A percentile compares a stretch with the other conserved stretches of the same genome.
Evolutionary conservation across 164 flowering plant species (phyloP).

Genomic region (Aristolochia contorta): DNA sequence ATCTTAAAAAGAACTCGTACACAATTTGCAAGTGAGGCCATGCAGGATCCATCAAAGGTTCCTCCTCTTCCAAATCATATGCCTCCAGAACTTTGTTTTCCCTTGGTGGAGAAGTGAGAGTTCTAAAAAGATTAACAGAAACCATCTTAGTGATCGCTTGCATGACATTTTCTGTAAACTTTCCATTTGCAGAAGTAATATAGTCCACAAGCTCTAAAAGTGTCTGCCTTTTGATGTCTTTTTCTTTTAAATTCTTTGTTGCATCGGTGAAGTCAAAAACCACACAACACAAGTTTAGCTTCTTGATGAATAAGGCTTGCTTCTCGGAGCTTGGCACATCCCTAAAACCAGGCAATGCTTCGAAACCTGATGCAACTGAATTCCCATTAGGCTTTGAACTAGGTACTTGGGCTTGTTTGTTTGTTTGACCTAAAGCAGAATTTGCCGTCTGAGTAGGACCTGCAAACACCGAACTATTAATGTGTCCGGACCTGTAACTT

Average conservation of each 20-base stretch:
- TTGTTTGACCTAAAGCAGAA: slow-evolving; percentile 17
- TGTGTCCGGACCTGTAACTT: slow-evolving; percentile 16
- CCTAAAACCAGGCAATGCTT: slow-evolving; percentile 58
- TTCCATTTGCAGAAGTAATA: slow-evolving; percentile 55
- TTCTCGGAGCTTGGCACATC: slow-evolving; percentile 70
- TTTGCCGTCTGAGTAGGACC: slow-evolving; percentile 14
- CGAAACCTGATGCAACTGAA: slow-evolving; percentile 24
- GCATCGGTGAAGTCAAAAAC: slow-evolving; percentile 72
- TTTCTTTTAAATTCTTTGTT: slow-evolving; percentile 61
- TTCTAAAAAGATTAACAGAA: slow-evolving; percentile 57
- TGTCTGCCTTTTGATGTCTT: slow-evolving; percentile 71
- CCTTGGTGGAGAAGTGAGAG: slow-evolving; percentile 43
- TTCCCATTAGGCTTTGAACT: slow-evolving; percentile 27
- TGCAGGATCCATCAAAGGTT: slow-evolving; percentile 75
- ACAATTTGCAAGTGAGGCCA: slow-evolving; percentile 89
- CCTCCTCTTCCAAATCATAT: slow-evolving; percentile 76
- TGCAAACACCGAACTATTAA: slow-evolving; percentile 13
- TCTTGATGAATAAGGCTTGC: slow-evolving; percentile 54
- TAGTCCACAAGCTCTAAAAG: slow-evolving; percentile 77
- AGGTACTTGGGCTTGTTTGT: slow-evolving; percentile 10
- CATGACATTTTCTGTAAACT: slow-evolving; percentile 49
- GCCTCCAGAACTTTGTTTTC: slow-evolving; percentile 46
- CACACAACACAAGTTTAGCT: slow-evolving; percentile 59
- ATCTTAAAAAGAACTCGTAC: slow-evolving; percentile 62
- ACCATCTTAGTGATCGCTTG: slow-evolving; percentile 61